Base-by-base conservation (phyloP, 805 yeast species). In the Yarrowia sp. region DNA sequence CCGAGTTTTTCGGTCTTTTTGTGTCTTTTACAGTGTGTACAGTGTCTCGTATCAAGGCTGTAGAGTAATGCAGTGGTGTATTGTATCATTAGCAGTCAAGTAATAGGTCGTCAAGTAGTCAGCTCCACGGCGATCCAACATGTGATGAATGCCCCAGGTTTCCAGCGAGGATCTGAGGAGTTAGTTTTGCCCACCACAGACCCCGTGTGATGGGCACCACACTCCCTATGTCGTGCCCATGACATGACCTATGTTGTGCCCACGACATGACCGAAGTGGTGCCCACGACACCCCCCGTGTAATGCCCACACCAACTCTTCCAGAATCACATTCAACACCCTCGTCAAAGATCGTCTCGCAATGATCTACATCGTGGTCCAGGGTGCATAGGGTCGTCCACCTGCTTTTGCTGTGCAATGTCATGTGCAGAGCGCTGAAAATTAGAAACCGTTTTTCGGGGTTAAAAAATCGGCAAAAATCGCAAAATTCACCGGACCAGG, bases 341-440 rank as follows among this genome's bases (percentile, higher is more conserved):
- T n/a, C 47, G 47, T 28, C 35, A 32, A 15, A 32, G 53, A 47
- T 47, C 53, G 28, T 11, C 53, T 15, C 6, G 5, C n/a, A 6
- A 28, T 45, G 55, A 48, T 48, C 55, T 10, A 48, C 55, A 48
- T 45, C 36, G 38, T n/a, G 18, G 36, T 31, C 36, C 51, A 45
- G 51, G 50, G 50, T 44, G 50, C 50, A 28, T 44, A 44, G 50
- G 53, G 53, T 33, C 38, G 53, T 15, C 39, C 38, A 32, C 53
- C 53, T 47, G 53, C 53, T 32, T 45, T 9, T 32, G 53, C 53
- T 31, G 39, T 47, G 53, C 53, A 32, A 28, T 7, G 32, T 35
- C 38, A 35, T 44, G 35, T n/a, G 15, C 31, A 17, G 45, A 10
- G 10, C 31, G 28, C 7, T 13, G 15, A 28, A 44, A 44, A 22